Evolutionary conservation across 768 basidiomycete species (phyloP), one percentile per base, ranked within the genome.

Genomic region (Filobasidium wieringae): DNA sequence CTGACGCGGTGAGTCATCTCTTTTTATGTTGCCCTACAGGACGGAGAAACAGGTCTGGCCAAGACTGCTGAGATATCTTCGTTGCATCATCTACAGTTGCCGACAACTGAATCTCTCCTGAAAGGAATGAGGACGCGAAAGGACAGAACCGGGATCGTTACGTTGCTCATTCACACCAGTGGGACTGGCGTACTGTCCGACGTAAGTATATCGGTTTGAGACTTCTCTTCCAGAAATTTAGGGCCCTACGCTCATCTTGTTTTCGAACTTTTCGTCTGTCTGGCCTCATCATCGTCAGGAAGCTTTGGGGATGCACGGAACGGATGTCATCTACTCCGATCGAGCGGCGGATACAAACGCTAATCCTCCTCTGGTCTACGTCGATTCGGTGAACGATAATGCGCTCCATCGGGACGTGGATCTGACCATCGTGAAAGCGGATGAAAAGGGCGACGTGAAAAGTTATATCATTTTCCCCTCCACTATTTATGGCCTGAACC

Each of bases 391-490:
- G 40, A 58, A 68, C 2, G 61, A 62, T 17, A 55, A 62, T 2
- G 62, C 62, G 4, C 67, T 60, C 2, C 70, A 71, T 60, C 56
- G 70, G 45, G 45, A 65, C 29, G 68, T 71, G 61, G 70, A 71
- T 40, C 53, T 71, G 7, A 63, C 58, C 34, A 67, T 71, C 58
- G 40, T 68, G 29, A 57, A 51, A 6, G 70, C 66, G 3, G 70
- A 71, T 53, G 64, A 60, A 22, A 56, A 52, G 15, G 64, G 62
- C 14, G 27, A 51, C 32, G 53, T 57, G 50, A 69, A 66, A 39
- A 64, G 65, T 1, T 71, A 68, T 57, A 68, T 71, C 36, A 57
- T 69, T 39, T 55, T 71, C 5, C 68, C 70, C 1, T 69, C 70
- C 7, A 71, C 70, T 24, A 71, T 71, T 59, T 71, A 67, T 65